These are phyloP conservation scores for Lachnellula suecica DNA, from an alignment of 2,329 filamentous ascomycete species.

Conservation along the genomic window DNA sequence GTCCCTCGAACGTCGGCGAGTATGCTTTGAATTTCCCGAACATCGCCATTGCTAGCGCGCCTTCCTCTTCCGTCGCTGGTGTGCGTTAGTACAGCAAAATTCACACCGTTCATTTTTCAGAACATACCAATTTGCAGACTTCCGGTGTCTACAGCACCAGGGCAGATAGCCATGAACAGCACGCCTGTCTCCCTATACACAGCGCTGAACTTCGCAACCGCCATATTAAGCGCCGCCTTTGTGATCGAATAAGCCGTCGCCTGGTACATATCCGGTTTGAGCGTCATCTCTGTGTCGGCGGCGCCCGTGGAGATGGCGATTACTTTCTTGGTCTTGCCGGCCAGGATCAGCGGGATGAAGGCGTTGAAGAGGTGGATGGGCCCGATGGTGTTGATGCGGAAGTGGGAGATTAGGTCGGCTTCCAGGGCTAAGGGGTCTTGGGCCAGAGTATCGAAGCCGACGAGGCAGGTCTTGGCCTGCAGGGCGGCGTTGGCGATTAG, in stretches of 20 bases:
- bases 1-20: conserved; percentile 28
- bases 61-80: conserved; percentile 18
- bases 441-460: conserved; percentile 37
- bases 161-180: conserved; percentile 50
- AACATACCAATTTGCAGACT: conserved; percentile 21
- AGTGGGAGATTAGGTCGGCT: conserved; percentile 32
- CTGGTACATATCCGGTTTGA: conserved; percentile 36
- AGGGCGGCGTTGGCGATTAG: conserved; percentile 50
- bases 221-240: conserved; percentile 54
- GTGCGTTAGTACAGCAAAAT: conserved; percentile 10
- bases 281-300: conserved; percentile 45
- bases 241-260: conserved; percentile 44
- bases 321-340: conserved; percentile 52
- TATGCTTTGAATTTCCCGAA: conserved; percentile 23
- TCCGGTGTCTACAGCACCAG: conserved; percentile 49
- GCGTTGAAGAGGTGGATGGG: conserved; percentile 52
- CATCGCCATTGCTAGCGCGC: conserved; percentile 24
- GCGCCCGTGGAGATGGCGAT: conserved; percentile 48
- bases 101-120: conserved; percentile 11
- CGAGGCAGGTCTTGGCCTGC: conserved; percentile 30
- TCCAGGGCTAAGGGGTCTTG: conserved; percentile 34
- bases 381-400: conserved; percentile 50
- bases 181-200: conserved; percentile 49
- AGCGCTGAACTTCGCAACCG: conserved; percentile 51
- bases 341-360: conserved; percentile 51